Evolutionary conservation across 2,329 filamentous ascomycete genomes (phyloP), one percentile per base, ranked within the genome.

Genomic region (Meredithiella fracta): DNA sequence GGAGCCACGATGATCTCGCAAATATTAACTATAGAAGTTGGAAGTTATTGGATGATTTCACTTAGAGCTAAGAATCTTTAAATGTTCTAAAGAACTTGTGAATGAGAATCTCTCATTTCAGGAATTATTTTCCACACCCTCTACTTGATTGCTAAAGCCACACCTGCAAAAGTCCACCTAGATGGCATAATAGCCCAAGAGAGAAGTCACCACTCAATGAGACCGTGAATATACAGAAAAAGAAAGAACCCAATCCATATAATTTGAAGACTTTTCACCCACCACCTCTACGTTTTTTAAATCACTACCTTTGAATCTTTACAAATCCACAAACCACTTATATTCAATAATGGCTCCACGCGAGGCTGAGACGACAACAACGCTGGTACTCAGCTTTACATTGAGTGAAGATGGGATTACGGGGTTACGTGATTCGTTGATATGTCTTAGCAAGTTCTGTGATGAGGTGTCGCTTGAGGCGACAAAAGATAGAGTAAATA

Each of bases 381-480:
- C 83, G 80, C 71, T 78, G 4, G 69, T 83, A n/a, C 68, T 90
- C 58, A 82, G 75, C 59, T 89, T 90, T 64, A 85, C 83, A 0
- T 71, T 91, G 55, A 84, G 76, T 62, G 84, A 86, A 57, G 84
- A 89, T 62, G 82, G 82, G 31, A 79, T 87, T 47, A 73, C 74
- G 5, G 79, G 78, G 51, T 72, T 91, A 47, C 83, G 87, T 62
- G 86, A 90, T 66, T 76, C 81, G 23, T 75, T 91, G 57, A 73
- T 80, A 22, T 91, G 86, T 66, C 74, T 91, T 25, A 78, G 79
- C 64, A 88, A 87, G 67, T 90, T 91, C 70, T 85, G 82, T 65
- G 86, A 91, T 62, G 79, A 83, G 49, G 85, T 91, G 20, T 85
- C 80, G 25, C 73, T 91, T 42, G 86, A 90, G 66, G 83, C 83